These are phyloP conservation scores for Kodamaea hsintzibuensis DNA, from an alignment of 805 yeast genomes.

Conservation along the genomic window DNA sequence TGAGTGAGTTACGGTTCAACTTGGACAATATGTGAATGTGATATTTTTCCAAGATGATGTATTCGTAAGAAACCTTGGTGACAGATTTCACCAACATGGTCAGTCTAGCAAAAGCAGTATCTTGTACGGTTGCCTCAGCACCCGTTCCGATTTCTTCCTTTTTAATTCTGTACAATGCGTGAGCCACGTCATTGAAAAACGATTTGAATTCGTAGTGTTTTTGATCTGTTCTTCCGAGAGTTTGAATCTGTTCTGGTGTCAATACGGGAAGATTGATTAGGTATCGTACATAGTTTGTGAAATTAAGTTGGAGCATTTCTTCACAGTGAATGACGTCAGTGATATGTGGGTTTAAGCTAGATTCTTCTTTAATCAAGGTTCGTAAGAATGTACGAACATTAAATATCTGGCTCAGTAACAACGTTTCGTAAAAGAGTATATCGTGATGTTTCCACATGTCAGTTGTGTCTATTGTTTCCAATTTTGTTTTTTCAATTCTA, in stretches of 20 bases:
- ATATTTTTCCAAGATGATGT: conserved; percentile 39
- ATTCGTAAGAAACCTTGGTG: conserved; percentile 39
- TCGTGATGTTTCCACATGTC: conserved; percentile 16
- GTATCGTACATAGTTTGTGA: conserved; percentile 37
- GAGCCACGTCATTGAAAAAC: conserved; percentile 27
- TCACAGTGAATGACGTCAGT: conserved; percentile 23
- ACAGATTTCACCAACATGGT: conserved; percentile 28
- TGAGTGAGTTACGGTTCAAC: conserved; percentile 31
- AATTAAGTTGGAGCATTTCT: conserved; percentile 40
- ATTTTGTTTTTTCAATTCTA: conserved; percentile 17
- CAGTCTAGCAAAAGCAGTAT: conserved; percentile 15
- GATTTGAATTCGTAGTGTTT: conserved; percentile 31
- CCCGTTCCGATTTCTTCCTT: conserved; percentile 30
- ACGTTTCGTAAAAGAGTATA: conserved; percentile 28
- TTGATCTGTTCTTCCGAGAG: conserved; percentile 21
- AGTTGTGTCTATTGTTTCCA: background rate
- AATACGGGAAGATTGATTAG: conserved; percentile 31
- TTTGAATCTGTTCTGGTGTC: conserved; percentile 9
- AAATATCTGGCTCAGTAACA: conserved; percentile 32
- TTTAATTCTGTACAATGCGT: conserved; percentile 25
- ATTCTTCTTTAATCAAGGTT: conserved; percentile 20
- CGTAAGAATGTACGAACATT: conserved; percentile 29
- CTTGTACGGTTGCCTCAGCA: conserved; percentile 24
- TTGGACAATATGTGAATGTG: conserved; percentile 37
- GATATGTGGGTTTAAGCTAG: background rate